Conservation (phyloP, 257 asterid genomes). For the Primulina tabacum region DNA sequence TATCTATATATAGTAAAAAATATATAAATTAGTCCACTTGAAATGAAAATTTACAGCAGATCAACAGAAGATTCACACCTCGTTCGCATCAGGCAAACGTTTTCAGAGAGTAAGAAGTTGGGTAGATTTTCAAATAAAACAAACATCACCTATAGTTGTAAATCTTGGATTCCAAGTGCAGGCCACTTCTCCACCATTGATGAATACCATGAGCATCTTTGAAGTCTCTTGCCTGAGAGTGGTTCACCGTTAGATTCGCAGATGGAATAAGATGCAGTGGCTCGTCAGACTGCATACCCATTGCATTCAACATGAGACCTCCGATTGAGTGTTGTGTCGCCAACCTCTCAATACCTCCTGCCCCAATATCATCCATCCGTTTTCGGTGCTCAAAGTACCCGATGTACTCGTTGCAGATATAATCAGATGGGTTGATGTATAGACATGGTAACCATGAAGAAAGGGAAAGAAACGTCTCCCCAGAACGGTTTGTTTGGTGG, state of each 20-base stretch:
- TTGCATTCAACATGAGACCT: constrained; percentile 56
- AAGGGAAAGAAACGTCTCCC: constrained; percentile 43
- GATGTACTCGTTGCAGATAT: constrained; percentile 69
- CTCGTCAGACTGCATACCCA: constrained; percentile 68
- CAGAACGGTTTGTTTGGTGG: constrained; percentile 35
- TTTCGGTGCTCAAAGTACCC: constrained; percentile 85
- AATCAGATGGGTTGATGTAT: constrained; percentile 69
- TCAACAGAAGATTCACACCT: not conserved
- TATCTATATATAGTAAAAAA: too few relatives aligned
- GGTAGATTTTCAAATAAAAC: constrained; percentile 13
- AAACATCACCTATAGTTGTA: constrained; percentile 34
- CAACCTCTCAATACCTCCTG: constrained; percentile 60
- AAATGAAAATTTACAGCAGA: not conserved
- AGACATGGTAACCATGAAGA: constrained; percentile 66
- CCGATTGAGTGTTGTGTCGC: constrained; percentile 85
- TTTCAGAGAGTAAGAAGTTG: too few relatives aligned
- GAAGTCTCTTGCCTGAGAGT: constrained; percentile 46
- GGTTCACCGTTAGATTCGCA: constrained; percentile 56
- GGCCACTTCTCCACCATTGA: constrained; percentile 87
- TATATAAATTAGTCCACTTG: not conserved
- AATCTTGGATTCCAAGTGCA: constrained; percentile 45
- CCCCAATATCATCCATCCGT: constrained; percentile 77
- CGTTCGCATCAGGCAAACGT: not conserved
- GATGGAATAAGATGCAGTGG: constrained; percentile 84
- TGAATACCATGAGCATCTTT: constrained; percentile 89